These are phyloP conservation scores for Rhododendron griersonianum DNA, from an alignment of 148 eudicot genomes.

Conservation along the genomic window DNA sequence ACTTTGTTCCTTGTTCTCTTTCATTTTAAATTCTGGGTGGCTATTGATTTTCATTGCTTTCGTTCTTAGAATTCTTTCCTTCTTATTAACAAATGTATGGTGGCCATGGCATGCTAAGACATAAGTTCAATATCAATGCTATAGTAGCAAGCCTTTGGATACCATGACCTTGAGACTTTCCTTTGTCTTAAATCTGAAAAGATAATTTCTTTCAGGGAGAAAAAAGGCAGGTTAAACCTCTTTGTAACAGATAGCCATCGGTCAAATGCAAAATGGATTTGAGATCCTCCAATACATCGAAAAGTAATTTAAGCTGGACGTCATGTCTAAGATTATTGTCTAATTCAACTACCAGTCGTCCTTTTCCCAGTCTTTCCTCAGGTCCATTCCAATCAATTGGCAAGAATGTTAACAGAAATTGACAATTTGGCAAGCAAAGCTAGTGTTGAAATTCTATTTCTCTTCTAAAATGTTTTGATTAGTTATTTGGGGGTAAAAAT, in stretches of 20 bases:
- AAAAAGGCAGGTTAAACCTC: too few relatives aligned
- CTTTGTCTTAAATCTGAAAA: not conserved
- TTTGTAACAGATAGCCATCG: slow-evolving; percentile 24
- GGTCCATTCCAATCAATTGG: not conserved
- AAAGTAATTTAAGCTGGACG: slow-evolving; percentile 13
- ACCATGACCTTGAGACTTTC: not conserved
- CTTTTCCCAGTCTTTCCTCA: not conserved
- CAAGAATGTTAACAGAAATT: not conserved
- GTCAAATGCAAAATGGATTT: slow-evolving; percentile 16
- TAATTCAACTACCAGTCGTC: not conserved
- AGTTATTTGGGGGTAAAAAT: too few relatives aligned
- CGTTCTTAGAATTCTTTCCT: not conserved
- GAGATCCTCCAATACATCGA: slow-evolving; percentile 19
- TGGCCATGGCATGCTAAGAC: not conserved
- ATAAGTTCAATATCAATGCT: too few relatives aligned
- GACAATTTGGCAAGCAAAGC: not conserved
- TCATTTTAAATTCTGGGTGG: not conserved
- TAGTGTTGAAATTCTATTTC: too few relatives aligned
- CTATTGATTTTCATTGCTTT: not conserved
- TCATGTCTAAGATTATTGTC: slow-evolving; percentile 21
- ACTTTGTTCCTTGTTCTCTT: too few relatives aligned
- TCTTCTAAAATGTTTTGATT: too few relatives aligned
- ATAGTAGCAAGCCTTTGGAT: too few relatives aligned
- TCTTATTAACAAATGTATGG: not conserved
- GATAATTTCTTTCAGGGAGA: too few relatives aligned